phyloP scores from a whole-genome alignment of 2,329 filamentous ascomycete species.

The Biscogniauxia mediterranea region DNA sequence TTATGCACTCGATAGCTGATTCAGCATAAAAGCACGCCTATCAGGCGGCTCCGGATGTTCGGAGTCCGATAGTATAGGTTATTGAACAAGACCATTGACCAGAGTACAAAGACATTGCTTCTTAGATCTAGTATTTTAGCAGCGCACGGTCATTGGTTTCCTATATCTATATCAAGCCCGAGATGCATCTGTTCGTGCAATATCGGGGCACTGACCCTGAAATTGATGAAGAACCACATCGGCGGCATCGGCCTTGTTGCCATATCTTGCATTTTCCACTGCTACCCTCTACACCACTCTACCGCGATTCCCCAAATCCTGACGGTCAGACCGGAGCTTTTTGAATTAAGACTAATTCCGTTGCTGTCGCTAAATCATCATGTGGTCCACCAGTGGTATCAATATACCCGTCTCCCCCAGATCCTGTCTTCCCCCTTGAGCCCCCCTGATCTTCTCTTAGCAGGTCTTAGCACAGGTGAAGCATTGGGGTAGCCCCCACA shows the following conservation, averaged over 20 bases:
- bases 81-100: not conserved
- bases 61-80: not conserved
- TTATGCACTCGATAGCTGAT: not conserved
- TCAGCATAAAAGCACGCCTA: not conserved
- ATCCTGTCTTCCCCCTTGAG: conserved; percentile 1
- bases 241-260: not conserved
- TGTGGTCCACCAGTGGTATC: not conserved
- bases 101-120: not conserved
- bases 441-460: conserved; percentile 2
- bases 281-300: not conserved
- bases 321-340: not conserved
- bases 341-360: not conserved
- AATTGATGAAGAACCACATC: not conserved
- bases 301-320: not conserved
- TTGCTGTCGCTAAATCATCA: not conserved
- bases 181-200: not conserved
- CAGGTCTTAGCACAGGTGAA: not conserved
- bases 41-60: not conserved
- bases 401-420: not conserved
- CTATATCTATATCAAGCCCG: not conserved
- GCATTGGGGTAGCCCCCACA: conserved; percentile 17
- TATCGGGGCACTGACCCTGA: not conserved
- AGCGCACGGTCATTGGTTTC: not conserved
- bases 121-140: not conserved
- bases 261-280: not conserved